A percentile compares a stretch with the other conserved stretches of the same genome.
Conservation (phyloP, 2,329 filamentous ascomycete genomes). For the Colletotrichum ledebouriae region DNA sequence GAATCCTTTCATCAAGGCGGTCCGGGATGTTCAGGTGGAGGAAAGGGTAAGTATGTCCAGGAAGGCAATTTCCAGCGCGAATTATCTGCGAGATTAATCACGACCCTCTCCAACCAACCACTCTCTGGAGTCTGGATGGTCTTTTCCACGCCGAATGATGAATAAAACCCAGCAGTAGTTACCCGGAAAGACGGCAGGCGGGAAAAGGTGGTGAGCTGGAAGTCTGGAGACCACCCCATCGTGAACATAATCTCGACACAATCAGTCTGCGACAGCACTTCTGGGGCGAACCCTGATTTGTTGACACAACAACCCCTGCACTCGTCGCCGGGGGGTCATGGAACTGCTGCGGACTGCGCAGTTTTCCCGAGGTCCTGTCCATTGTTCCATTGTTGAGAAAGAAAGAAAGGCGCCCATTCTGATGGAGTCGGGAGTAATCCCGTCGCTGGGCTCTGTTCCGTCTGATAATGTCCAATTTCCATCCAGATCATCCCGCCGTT, state of each 20-base stretch:
- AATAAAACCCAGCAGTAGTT: too few relatives aligned
- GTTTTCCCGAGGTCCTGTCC: not conserved
- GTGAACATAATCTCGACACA: conserved; percentile 40
- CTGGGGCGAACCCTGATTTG: conserved; percentile 39
- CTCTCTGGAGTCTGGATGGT: too few relatives aligned
- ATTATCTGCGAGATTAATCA: conserved; percentile 35
- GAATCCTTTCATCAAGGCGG: conserved; percentile 27
- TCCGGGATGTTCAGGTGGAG: conserved; percentile 33
- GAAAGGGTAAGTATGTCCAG: not conserved
- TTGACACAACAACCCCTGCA: conserved; percentile 6
- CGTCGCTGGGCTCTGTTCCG: conserved; percentile 2
- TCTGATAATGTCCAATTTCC: conserved; percentile 25
- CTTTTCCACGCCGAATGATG: too few relatives aligned
- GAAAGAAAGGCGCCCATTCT: conserved; percentile 2
- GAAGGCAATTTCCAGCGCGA: conserved; percentile 39
- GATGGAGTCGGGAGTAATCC: not conserved
- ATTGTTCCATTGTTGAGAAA: conserved; percentile 3
- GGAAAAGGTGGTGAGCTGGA: conserved; percentile 6
- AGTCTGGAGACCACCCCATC: conserved; percentile 7
- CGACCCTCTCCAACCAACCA: not conserved
- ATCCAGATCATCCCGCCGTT: conserved; percentile 40
- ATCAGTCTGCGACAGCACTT: conserved; percentile 36
- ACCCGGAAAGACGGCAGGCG: too few relatives aligned
- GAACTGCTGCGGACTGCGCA: too few relatives aligned
- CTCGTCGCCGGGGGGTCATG: too few relatives aligned